A percentile compares a stretch with the other conserved stretches of the same genome.
Conservation (phyloP, 768 basidiomycete genomes). For the Mycena galericulata region DNA sequence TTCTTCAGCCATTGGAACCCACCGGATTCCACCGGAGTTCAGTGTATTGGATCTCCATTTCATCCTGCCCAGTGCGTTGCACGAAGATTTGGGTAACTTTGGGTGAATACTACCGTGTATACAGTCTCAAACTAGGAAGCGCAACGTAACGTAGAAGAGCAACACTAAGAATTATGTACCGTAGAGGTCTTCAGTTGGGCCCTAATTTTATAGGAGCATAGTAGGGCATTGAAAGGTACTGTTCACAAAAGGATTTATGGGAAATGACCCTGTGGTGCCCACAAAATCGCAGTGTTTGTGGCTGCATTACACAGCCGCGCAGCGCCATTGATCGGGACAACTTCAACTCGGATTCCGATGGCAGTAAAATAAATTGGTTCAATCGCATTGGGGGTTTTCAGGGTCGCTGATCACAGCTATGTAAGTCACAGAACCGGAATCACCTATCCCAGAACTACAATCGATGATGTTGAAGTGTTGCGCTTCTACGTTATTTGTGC, state of each 20-base stretch:
- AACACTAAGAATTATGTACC: background rate
- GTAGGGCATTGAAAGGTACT: background rate
- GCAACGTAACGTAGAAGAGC: background rate
- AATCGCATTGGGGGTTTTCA: no score
- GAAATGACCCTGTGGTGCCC: background rate
- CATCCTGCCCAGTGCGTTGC: no score
- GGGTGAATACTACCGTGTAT: no score
- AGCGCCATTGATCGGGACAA: background rate
- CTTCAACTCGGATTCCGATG: background rate
- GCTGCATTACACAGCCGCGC: background rate
- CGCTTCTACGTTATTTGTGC: background rate
- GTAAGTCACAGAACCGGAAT: no score
- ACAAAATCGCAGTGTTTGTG: background rate
- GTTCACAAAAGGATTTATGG: background rate
- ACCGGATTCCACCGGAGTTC: no score
- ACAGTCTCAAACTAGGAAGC: background rate
- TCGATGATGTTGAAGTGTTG: no score
- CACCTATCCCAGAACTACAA: constrained; percentile 1
- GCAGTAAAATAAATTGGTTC: no score
- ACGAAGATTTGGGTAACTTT: no score
- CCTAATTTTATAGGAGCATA: background rate
- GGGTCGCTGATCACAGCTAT: no score
- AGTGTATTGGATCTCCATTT: no score
- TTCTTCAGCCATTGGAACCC: no score
- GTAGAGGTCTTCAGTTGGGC: background rate